phyloP scores from a whole-genome alignment of 164 flowering plant genomes.

The Nymphaea thermarum region DNA sequence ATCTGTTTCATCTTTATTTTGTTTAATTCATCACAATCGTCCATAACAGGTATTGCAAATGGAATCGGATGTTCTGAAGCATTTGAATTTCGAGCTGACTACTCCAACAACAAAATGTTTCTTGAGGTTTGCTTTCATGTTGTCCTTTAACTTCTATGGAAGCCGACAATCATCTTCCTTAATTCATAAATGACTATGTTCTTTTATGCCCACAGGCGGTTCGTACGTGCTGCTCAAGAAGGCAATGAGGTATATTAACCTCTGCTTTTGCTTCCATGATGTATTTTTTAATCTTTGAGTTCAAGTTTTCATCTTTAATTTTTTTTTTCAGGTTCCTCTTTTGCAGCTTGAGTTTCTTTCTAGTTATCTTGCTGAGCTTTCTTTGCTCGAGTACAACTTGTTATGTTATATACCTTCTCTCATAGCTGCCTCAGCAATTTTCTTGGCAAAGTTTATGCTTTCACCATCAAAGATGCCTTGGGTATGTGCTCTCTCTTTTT shows the following conservation, averaged over 20 bases:
- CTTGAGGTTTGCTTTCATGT: constrained; percentile 39
- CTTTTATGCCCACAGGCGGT: constrained; percentile 38
- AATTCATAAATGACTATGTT: background rate
- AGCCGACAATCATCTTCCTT: no score
- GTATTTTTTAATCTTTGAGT: background rate
- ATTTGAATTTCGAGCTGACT: constrained; percentile 89
- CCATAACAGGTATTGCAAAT: constrained; percentile 68
- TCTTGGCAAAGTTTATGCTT: constrained; percentile 65
- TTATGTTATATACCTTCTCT: constrained; percentile 73
- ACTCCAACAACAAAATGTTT: constrained; percentile 89
- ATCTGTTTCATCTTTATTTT: background rate
- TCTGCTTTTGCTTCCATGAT: background rate
- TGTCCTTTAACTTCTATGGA: background rate
- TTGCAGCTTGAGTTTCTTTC: constrained; percentile 78
- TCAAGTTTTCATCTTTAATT: background rate
- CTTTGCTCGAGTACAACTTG: constrained; percentile 80
- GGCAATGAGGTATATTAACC: constrained; percentile 37
- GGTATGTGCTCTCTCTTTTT: constrained; percentile 31
- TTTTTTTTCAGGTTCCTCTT: constrained; percentile 33
- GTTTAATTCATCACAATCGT: background rate
- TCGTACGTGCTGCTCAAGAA: constrained; percentile 82
- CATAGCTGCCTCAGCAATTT: constrained; percentile 76
- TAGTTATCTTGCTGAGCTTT: constrained; percentile 79
- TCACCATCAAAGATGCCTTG: constrained; percentile 69
- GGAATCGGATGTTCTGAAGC: constrained; percentile 82